A percentile compares a stretch with the other conserved stretches of the same genome.
These are phyloP conservation scores for Leishmania guyanensis DNA, from an alignment of 208 protist species.

Conservation along the genomic window DNA sequence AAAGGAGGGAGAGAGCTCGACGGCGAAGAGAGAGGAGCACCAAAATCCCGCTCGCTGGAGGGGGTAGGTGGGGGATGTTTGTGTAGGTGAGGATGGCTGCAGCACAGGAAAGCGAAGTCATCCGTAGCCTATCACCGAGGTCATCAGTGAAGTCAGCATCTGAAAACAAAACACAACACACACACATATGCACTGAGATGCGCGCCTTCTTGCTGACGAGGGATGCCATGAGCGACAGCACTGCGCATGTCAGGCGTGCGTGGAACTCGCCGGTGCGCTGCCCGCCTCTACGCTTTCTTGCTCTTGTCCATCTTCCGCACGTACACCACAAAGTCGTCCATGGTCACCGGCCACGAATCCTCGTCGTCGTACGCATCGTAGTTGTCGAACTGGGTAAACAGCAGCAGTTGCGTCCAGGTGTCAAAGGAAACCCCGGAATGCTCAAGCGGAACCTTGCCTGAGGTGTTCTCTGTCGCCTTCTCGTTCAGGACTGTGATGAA, in stretches of 20 bases:
- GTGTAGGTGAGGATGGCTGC: background rate
- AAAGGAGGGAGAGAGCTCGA: background rate
- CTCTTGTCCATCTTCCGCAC: constrained; percentile 15
- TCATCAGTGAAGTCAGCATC: background rate
- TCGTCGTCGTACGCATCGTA: constrained; percentile 67
- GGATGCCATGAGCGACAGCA: background rate
- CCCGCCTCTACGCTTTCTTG: constrained; percentile 6
- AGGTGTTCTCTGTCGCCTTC: constrained; percentile 13
- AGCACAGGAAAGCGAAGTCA: background rate
- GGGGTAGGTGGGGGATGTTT: background rate
- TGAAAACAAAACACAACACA: background rate
- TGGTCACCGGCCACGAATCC: constrained; percentile 78
- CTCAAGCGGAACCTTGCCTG: constrained; percentile 17
- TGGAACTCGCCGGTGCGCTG: background rate
- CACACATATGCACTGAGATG: background rate
- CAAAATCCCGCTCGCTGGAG: background rate
- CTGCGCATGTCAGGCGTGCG: background rate
- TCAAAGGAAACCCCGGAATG: constrained; percentile 50
- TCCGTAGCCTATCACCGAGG: background rate
- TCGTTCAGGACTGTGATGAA: constrained; percentile 41
- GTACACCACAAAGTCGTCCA: constrained; percentile 84
- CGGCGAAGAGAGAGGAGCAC: background rate
- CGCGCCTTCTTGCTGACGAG: background rate
- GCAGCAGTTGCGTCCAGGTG: constrained; percentile 74
- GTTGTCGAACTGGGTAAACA: constrained; percentile 49